Evolutionary conservation across 257 asterid genomes (phyloP), one percentile per base, ranked within the genome.

Genomic region (Salvia miltiorrhiza): DNA sequence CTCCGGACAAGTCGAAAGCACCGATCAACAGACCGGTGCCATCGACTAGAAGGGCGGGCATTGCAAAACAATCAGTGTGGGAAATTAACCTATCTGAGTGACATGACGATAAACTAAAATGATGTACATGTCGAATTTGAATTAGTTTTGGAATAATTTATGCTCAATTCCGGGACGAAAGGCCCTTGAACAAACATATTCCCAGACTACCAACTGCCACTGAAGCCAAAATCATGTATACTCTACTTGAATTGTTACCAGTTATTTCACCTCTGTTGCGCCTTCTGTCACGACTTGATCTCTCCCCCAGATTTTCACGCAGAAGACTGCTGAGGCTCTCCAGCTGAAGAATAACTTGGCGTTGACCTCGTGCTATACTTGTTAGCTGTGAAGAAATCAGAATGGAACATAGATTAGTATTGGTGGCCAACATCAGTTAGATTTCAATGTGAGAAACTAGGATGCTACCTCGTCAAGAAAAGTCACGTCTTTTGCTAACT

Each of bases 291-390:
- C 63, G 65, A 23, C 58, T 59, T 8, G 79, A 67, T 63, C 59
- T 74, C 16, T 69, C 78, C 9, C 67, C 78, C 50, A 73, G 13
- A 40, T 63, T 78, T n/a, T 77, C 85, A 4, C 73, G 90, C 9
- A 94, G 66, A 73, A 88, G 79, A 52, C 61, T 88, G 77, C 70
- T 83, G 21, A 94, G 88, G 44, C 79, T 88, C 44, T 88, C 97
- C 53, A 92, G 77, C 79, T 89, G 97, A 55, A 85, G 92, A 79
- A 92, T 80, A 39, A 88, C 77, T 81, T 95, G 98, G 62, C 91
- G 90, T 39, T 95, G 99, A 9, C 94, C 85, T 9, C 96, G 85
- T n/a, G 83, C 76, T 59, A 95, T 72, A 58, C 67, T 83, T 33
- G 90, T 76, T 60, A 95, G 65, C 99, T 95, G 87, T 45, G 9